Evolutionary conservation across 2,329 filamentous ascomycete species (phyloP), one percentile per base, ranked within the genome.

Genomic region (Spiromastix sp.): DNA sequence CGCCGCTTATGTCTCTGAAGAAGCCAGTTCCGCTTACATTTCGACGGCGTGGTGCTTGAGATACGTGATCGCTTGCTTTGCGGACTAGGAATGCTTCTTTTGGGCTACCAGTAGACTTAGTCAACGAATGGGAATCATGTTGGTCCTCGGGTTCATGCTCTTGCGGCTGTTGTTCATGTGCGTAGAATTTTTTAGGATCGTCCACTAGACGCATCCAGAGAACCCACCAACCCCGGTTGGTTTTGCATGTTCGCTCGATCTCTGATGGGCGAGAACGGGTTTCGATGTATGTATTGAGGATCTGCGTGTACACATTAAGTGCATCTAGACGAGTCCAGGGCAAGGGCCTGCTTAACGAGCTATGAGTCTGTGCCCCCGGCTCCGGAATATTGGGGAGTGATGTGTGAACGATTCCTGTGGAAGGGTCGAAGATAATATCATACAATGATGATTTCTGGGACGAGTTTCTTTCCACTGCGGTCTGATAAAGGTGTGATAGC

Each of bases 151-250:
- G 11, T 4, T 28, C 15, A n/a, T n/a, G n/a, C n/a, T n/a, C n/a
- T 27, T 33, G 30, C 15, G 13, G 7, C 6, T 38, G 32, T 22
- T 41, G 26, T 21, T 30, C 32, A 1, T 38, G 37, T n/a, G 38
- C 32, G 13, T 38, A 31, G 12, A 22, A 32, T 37, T 21, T 11
- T 13, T 34, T 11, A 28, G 10, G 38, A 7, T 35, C 19, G n/a
- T 38, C 33, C 4, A 60, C 60, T 19, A 77, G 54, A 6, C 72
- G 66, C 54, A 79, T 69, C 75, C 76, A 80, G 15, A 78, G 69
- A 2, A 80, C 65, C 76, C 76, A 80, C 75, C 75, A 80, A 5
- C 72, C 72, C n/a, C 75, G 66, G 28, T 57, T 67, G 0, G 75
- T 79, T 54, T 79, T 79, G 52, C 70, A 71, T 1, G 71, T 78